Evolutionary conservation across 352 stramenopile species (phyloP).

Genomic region (Phytophthora megakarya): DNA sequence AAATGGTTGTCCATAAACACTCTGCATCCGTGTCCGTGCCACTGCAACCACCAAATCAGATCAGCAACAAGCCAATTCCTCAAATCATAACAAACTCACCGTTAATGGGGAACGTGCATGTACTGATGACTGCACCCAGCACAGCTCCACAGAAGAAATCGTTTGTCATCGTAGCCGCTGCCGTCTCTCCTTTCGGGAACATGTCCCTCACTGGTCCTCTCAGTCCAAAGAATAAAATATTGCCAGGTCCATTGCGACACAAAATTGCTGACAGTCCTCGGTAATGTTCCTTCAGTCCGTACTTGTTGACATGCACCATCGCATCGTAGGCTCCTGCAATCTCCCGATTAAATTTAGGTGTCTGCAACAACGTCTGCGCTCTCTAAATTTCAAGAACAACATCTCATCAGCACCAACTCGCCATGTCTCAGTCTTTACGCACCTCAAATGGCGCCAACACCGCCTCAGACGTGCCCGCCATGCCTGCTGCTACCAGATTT

Average conservation of each 20-base stretch:
- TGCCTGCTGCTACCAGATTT: conserved; percentile 63
- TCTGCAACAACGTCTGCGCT: conserved; percentile 86
- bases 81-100: conserved; percentile 37
- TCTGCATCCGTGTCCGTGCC: conserved; percentile 83
- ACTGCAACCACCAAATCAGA: conserved; percentile 39
- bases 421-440: background rate
- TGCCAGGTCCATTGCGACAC: conserved; percentile 83
- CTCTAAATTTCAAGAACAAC: conserved; percentile 42
- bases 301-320: conserved; percentile 81
- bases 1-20: conserved; percentile 70
- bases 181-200: conserved; percentile 58
- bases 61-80: conserved; percentile 4
- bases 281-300: conserved; percentile 82
- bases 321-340: conserved; percentile 80
- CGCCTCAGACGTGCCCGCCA: conserved; percentile 84
- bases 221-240: conserved; percentile 88
- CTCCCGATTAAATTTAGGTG: conserved; percentile 84
- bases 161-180: conserved; percentile 53
- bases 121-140: conserved; percentile 85
- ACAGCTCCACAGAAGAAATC: conserved; percentile 88
- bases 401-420: background rate
- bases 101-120: conserved; percentile 84
- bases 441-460: conserved; percentile 88
- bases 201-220: conserved; percentile 71
- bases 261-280: conserved; percentile 80